Conservation (phyloP, 192 early-diverging fungal species). For the Piromyces finnis region DNA sequence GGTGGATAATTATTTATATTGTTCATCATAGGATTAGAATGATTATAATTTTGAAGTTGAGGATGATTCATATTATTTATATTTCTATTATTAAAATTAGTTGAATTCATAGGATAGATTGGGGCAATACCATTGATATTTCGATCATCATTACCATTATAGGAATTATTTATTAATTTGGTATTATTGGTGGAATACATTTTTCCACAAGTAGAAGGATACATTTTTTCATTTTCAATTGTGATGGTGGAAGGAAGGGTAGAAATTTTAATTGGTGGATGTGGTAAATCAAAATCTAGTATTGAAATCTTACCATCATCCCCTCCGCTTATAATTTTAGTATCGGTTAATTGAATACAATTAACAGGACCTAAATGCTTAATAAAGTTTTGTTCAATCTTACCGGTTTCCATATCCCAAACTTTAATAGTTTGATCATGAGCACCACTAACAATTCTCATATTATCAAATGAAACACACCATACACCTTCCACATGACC, state of each 20-base stretch:
- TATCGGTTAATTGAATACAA: slow-evolving; percentile 68
- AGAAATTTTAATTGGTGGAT: background rate
- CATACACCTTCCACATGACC: slow-evolving; percentile 68
- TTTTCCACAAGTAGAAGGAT: no score
- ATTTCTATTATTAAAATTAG: no score
- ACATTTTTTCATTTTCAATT: no score
- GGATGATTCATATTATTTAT: background rate
- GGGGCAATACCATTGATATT: background rate
- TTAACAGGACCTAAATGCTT: slow-evolving; percentile 56
- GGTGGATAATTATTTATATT: no score
- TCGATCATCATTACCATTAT: background rate
- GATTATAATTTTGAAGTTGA: no score
- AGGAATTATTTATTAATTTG: background rate
- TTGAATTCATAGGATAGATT: background rate
- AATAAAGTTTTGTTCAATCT: slow-evolving; percentile 45
- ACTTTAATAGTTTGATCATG: slow-evolving; percentile 56
- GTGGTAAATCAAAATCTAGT: slow-evolving; percentile 46
- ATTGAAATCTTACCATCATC: slow-evolving; percentile 66
- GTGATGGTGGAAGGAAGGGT: no score
- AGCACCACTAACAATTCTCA: slow-evolving; percentile 45
- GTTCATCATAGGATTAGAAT: no score
- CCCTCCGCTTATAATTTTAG: slow-evolving; percentile 65
- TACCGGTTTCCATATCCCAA: slow-evolving; percentile 50
- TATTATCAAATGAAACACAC: slow-evolving; percentile 60
- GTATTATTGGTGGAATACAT: no score